Conservation (phyloP, 1,139 yeast species). For the Taphrina flavorubra region DNA sequence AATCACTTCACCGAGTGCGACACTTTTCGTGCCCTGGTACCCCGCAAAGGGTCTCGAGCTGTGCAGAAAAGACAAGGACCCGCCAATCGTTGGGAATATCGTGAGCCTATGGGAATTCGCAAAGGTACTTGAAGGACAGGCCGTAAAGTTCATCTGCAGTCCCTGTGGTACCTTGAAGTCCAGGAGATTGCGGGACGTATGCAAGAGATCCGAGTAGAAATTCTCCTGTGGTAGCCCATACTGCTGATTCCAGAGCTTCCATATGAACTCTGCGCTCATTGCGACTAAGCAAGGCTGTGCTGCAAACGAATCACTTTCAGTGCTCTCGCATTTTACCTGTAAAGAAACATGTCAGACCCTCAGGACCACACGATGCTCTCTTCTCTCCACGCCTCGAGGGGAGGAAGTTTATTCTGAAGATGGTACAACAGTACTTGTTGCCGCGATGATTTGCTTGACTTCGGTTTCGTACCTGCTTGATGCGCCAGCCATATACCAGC, state of each 20-base stretch:
- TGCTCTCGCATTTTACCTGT: too few species aligned
- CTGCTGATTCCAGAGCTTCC: constrained; percentile 38
- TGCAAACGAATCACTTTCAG: background rate
- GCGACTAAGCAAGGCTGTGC: background rate
- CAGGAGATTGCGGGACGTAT: constrained; percentile 55
- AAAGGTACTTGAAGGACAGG: constrained; percentile 72
- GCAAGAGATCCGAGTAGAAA: constrained; percentile 42
- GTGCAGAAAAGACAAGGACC: constrained; percentile 82
- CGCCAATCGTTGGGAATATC: constrained; percentile 71
- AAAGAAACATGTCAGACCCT: too few species aligned
- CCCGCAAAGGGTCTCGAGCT: constrained; percentile 64
- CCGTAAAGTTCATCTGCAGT: constrained; percentile 68
- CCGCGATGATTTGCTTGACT: too few species aligned
- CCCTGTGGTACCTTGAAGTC: constrained; percentile 80
- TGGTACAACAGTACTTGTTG: too few species aligned
- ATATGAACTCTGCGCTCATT: constrained; percentile 40
- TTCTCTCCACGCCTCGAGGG: too few species aligned
- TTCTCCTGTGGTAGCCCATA: constrained; percentile 39
- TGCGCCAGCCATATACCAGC: too few species aligned
- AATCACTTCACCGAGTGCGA: constrained; percentile 52
- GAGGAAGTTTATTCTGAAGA: too few species aligned
- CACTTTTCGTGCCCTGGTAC: constrained; percentile 59
- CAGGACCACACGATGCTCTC: too few species aligned
- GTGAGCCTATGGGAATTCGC: constrained; percentile 78
- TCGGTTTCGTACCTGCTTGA: too few species aligned